Evolutionary conservation across 1,284 basidiomycete species (phyloP), one percentile per base, ranked within the genome.

Genomic region (Vanrija pseudolonga): DNA sequence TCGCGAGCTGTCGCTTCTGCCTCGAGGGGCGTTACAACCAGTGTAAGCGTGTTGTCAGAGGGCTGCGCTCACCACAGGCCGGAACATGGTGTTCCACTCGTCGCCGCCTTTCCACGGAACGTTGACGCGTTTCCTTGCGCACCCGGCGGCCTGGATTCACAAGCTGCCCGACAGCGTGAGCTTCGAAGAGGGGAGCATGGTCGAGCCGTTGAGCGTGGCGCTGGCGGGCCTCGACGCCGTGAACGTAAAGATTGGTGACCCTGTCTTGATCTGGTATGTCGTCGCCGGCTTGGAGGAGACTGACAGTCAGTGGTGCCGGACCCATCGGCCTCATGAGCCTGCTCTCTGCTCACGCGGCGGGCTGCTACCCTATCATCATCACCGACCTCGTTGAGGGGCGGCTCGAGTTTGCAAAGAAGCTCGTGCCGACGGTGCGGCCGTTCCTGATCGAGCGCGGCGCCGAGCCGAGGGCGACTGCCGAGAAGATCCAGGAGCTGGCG

Each of bases 71-170:
- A 23, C 20, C 20, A 20, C 53, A 69, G 75, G 77, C 61, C 73
- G 71, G 1, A 62, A 70, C 37, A 74, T 78, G 41, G 77, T 79
- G 24, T 79, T 78, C 68, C 77, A 78, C 65, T 77, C 75, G 4
- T 74, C 76, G 9, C 78, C 78, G 4, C 78, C 78, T 26, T 78
- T 77, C 62, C 77, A 79, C 61, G 78, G 77, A 44, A 74, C 74
- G 12, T 61, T 79, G 17, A 77, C 76, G 5, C 66, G 77, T 51
- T 81, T 73, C 68, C 79, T 80, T 65, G 66, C 76, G 18, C 81
- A 82, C 58, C 80, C 80, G 0, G 79, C 79, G 0, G 71, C 71
- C 9, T 82, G 81, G 80, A 62, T 81, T 3, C 80, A 82, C 71
- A 73, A 73, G 54, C 67, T 81, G 5, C 80, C 80, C 0, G 72